A percentile compares a stretch with the other conserved stretches of the same genome.
Evolutionary conservation across 148 eudicot species (phyloP).

Genomic region (Heliosperma pusillum): DNA sequence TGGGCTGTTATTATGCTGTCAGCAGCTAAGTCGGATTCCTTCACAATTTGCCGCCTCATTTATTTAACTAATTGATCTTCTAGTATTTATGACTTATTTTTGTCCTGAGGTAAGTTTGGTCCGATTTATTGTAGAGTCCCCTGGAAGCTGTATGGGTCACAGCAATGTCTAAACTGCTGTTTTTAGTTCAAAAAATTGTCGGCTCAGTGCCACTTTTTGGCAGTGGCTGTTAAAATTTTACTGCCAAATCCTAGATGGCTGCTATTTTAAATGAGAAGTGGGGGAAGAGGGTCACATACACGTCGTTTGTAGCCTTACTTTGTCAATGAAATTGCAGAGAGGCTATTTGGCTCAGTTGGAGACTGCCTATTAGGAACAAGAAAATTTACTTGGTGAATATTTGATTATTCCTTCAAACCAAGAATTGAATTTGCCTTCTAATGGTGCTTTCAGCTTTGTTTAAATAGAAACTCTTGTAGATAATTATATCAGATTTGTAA

Average conservation of each 20-base stretch:
- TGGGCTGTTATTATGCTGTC: background rate
- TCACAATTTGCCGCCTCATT: background rate
- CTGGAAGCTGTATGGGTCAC: conserved; percentile 10
- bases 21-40: background rate
- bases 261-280: background rate
- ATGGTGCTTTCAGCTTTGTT: conserved; percentile 8
- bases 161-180: background rate
- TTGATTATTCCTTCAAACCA: background rate
- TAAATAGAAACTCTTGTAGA: background rate
- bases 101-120: background rate
- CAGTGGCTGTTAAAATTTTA: background rate
- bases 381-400: background rate
- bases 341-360: conserved; percentile 1
- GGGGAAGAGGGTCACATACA: background rate
- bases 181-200: background rate
- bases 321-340: conserved; percentile 6
- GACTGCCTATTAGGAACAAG: background rate
- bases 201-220: background rate
- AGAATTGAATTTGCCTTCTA: background rate
- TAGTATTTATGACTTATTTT: background rate
- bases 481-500: background rate
- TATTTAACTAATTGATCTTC: background rate
- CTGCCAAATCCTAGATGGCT: background rate
- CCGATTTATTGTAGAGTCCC: conserved; percentile 5
- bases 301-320: background rate